A percentile compares a stretch with the other conserved stretches of the same genome.
Evolutionary conservation across 306 rosid genomes (phyloP).

Genomic region (Senna tora): DNA sequence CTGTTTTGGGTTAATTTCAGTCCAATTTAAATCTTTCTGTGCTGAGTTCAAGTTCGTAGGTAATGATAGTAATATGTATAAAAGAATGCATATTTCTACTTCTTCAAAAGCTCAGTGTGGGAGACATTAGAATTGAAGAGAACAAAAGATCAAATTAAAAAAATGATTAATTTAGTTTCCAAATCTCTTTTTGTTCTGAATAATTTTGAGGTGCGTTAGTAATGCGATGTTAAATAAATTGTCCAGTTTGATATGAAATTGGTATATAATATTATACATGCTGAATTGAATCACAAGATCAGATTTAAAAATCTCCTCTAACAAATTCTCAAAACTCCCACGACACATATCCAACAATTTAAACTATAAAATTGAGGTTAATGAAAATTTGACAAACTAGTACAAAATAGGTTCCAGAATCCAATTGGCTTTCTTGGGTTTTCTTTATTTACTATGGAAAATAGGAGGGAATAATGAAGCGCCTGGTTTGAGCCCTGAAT

Average conservation of each 20-base stretch:
- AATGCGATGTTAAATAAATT: background rate
- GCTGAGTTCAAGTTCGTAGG: no score
- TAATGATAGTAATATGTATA: background rate
- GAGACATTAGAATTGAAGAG: background rate
- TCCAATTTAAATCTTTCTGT: background rate
- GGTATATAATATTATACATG: background rate
- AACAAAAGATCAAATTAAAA: background rate
- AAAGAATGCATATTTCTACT: constrained; percentile 24
- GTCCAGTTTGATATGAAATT: constrained; percentile 2
- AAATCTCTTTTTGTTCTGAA: background rate
- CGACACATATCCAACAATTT: no score
- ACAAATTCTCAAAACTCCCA: background rate
- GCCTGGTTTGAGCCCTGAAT: no score
- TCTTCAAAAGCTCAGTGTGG: background rate
- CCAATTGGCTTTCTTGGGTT: constrained; percentile 1
- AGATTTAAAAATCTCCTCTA: background rate
- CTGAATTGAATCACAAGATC: background rate
- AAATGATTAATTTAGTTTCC: background rate
- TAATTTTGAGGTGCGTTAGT: background rate
- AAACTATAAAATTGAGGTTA: no score
- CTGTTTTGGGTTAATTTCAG: background rate
- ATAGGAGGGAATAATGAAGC: no score
- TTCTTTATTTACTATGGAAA: background rate
- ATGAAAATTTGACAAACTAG: background rate
- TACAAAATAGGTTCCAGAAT: background rate